These are phyloP conservation scores for Coemansia sp. DNA, from an alignment of 192 early-diverging fungal species.

Conservation along the genomic window DNA sequence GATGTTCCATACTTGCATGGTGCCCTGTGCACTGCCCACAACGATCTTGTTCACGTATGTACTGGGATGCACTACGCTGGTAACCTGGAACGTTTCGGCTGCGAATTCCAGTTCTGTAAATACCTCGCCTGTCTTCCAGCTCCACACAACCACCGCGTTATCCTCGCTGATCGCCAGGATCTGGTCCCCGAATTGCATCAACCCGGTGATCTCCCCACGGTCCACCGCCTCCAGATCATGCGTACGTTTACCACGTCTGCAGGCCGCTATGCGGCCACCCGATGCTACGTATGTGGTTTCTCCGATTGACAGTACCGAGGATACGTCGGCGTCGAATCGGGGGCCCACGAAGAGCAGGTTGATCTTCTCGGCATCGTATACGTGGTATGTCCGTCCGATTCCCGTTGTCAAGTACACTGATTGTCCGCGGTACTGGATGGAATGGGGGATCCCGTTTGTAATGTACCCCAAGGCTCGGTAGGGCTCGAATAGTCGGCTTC, in stretches of 20 bases:
- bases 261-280: slow-evolving; percentile 61
- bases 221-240: slow-evolving; percentile 21
- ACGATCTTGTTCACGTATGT: slow-evolving; percentile 98
- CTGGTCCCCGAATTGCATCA: slow-evolving; percentile 75
- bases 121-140: slow-evolving; percentile 67
- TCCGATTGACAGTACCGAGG: slow-evolving; percentile 66
- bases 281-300: slow-evolving; percentile 77
- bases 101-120: slow-evolving; percentile 77
- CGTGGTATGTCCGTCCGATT: slow-evolving; percentile 86
- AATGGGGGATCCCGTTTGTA: slow-evolving; percentile 76
- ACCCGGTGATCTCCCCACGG: slow-evolving; percentile 57
- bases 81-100: slow-evolving; percentile 63
- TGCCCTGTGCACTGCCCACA: slow-evolving; percentile 79
- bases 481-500: slow-evolving; percentile 72
- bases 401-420: slow-evolving; percentile 82
- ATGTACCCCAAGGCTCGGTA: slow-evolving; percentile 93
- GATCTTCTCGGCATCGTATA: slow-evolving; percentile 83
- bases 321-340: slow-evolving; percentile 65
- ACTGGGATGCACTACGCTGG: slow-evolving; percentile 84
- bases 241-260: slow-evolving; percentile 58
- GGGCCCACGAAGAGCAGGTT: slow-evolving; percentile 77
- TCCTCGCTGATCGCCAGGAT: slow-evolving; percentile 78
- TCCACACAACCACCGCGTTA: slow-evolving; percentile 77
- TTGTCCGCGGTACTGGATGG: slow-evolving; percentile 74
- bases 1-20: slow-evolving; percentile 96